These are phyloP conservation scores for Aciculosporium take DNA, from an alignment of 2,329 filamentous ascomycete species.

Conservation along the genomic window DNA sequence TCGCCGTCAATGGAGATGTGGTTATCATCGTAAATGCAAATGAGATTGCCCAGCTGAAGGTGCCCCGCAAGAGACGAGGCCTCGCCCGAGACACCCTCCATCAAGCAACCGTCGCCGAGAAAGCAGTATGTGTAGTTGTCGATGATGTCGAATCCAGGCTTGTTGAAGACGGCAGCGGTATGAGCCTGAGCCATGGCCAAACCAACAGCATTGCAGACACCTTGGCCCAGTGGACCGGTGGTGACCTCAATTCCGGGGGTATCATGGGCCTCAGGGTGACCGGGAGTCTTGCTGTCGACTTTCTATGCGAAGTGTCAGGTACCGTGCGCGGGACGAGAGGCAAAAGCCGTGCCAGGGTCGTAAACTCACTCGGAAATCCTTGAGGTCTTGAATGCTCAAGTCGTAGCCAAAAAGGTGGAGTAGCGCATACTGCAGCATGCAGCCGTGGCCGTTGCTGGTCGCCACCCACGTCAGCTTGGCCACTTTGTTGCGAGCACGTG, in stretches of 20 bases:
- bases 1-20: constrained; percentile 91
- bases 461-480: constrained; percentile 3
- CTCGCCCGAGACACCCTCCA: constrained; percentile 95
- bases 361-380: constrained; percentile 78
- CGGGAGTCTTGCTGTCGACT: constrained; percentile 67
- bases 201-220: constrained; percentile 94
- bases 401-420: constrained; percentile 92
- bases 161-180: constrained; percentile 87
- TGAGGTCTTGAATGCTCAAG: constrained; percentile 78
- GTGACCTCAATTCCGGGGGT: constrained; percentile 96
- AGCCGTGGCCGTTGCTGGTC: constrained; percentile 85
- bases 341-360: background rate
- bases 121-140: constrained; percentile 97
- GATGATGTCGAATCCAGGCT: constrained; percentile 77
- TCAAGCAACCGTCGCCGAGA: constrained; percentile 95
- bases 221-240: constrained; percentile 93
- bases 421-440: constrained; percentile 98
- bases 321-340: background rate
- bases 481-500: background rate
- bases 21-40: constrained; percentile 96
- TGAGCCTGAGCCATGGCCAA: constrained; percentile 93
- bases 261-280: constrained; percentile 92
- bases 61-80: constrained; percentile 87
- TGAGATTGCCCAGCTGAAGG: constrained; percentile 94
- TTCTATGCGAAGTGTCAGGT: constrained; percentile 18